These are phyloP conservation scores for Tetrapisispora nanseiensis DNA, from an alignment of 805 yeast genomes.

Conservation along the genomic window DNA sequence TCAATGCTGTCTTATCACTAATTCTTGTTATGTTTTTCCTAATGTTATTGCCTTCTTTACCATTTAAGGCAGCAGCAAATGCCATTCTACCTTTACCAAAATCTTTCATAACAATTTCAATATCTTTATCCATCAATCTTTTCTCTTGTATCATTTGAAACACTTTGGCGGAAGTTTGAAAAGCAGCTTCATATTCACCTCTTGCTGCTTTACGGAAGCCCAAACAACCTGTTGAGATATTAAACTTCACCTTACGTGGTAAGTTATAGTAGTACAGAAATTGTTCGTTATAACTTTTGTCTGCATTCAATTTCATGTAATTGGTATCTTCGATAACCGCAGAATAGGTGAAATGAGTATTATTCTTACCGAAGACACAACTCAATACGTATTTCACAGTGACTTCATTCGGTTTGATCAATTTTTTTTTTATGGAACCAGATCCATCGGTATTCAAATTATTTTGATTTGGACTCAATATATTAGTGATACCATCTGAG, in stretches of 20 bases:
- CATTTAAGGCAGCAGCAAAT: slow-evolving; percentile 70
- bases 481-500: background rate
- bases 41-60: slow-evolving; percentile 74
- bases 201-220: slow-evolving; percentile 88
- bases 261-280: slow-evolving; percentile 69
- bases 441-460: background rate
- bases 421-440: background rate
- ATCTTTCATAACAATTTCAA: slow-evolving; percentile 71
- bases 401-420: slow-evolving; percentile 15
- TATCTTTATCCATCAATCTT: slow-evolving; percentile 44
- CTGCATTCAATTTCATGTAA: slow-evolving; percentile 42
- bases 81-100: slow-evolving; percentile 89
- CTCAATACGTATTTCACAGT: slow-evolving; percentile 62
- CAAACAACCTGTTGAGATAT: slow-evolving; percentile 70
- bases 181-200: slow-evolving; percentile 88
- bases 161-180: slow-evolving; percentile 68
- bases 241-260: slow-evolving; percentile 62
- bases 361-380: slow-evolving; percentile 71
- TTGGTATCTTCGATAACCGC: slow-evolving; percentile 59
- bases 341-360: slow-evolving; percentile 68
- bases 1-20: slow-evolving; percentile 70
- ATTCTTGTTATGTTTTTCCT: slow-evolving; percentile 60
- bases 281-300: slow-evolving; percentile 53
- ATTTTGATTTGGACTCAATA: background rate
- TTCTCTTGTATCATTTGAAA: slow-evolving; percentile 63